A percentile compares a stretch with the other conserved stretches of the same genome.
Evolutionary conservation across 805 yeast species (phyloP).

Genomic region (Ogataea paradorogensis): DNA sequence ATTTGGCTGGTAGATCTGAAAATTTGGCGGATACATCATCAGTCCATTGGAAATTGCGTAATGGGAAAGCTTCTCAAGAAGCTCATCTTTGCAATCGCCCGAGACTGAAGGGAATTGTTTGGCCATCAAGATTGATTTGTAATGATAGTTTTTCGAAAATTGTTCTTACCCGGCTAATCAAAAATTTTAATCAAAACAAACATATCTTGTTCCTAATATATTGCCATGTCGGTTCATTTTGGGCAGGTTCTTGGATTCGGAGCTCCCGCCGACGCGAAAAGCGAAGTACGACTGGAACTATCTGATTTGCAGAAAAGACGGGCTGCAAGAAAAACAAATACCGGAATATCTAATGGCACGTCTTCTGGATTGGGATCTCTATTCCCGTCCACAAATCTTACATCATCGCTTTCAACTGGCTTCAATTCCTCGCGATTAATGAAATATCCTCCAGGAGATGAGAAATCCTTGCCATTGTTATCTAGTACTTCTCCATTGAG

Average conservation of each 20-base stretch:
- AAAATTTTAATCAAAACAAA: conserved; percentile 9
- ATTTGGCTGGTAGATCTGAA: conserved; percentile 40
- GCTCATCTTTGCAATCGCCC: background rate
- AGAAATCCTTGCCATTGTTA: conserved; percentile 43
- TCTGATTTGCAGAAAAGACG: conserved; percentile 29
- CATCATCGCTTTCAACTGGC: conserved; percentile 13
- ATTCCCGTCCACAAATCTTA: conserved; percentile 7
- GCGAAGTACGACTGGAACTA: conserved; percentile 21
- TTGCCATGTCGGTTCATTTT: conserved; percentile 28
- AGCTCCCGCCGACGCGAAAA: conserved; percentile 8
- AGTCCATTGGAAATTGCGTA: conserved; percentile 81
- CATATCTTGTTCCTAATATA: conserved; percentile 2
- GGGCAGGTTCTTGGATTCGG: conserved; percentile 29
- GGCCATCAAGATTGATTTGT: conserved; percentile 5
- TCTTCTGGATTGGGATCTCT: conserved; percentile 15
- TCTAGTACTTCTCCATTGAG: conserved; percentile 51
- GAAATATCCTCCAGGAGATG: conserved; percentile 18
- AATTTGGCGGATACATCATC: conserved; percentile 71
- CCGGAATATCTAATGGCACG: conserved; percentile 5
- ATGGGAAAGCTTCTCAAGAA: conserved; percentile 45
- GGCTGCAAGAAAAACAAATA: conserved; percentile 23
- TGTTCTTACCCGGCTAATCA: conserved; percentile 10
- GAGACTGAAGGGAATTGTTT: conserved; percentile 2
- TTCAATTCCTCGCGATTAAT: conserved; percentile 18
- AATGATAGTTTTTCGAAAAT: background rate